Conservation (phyloP, 2,329 filamentous ascomycete genomes). For the Phaeosphaeriaceae sp. region DNA sequence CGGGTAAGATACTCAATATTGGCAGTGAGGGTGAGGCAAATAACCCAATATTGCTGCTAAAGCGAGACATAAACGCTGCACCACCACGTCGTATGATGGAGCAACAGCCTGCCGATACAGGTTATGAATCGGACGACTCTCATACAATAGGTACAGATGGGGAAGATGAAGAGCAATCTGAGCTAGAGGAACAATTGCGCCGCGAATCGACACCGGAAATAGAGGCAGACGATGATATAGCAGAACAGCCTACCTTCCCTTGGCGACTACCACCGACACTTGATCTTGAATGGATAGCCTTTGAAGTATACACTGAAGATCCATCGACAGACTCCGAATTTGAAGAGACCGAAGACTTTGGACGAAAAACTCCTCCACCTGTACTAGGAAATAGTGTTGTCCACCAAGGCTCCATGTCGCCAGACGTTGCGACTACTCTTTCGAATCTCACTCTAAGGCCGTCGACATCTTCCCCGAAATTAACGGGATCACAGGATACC, state of each 20-base stretch:
- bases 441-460: constrained; percentile 55
- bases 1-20: constrained; percentile 87
- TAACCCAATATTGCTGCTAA: constrained; percentile 75
- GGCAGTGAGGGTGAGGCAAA: constrained; percentile 71
- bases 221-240: constrained; percentile 11
- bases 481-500: constrained; percentile 23
- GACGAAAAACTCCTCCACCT: constrained; percentile 18
- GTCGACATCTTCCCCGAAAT: constrained; percentile 29
- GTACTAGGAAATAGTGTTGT: constrained; percentile 21
- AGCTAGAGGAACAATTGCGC: constrained; percentile 53
- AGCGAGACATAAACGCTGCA: constrained; percentile 70
- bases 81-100: constrained; percentile 66
- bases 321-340: constrained; percentile 64
- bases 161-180: constrained; percentile 51
- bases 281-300: constrained; percentile 88
- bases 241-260: constrained; percentile 39
- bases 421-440: constrained; percentile 50
- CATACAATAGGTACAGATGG: constrained; percentile 41
- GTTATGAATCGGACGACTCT: constrained; percentile 47
- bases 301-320: constrained; percentile 79
- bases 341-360: constrained; percentile 40
- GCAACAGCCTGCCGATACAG: constrained; percentile 31
- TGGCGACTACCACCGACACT: constrained; percentile 75
- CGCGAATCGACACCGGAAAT: constrained; percentile 48
- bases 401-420: constrained; percentile 47